phyloP scores from a whole-genome alignment of 305 asterid genomes.

The Andrographis paniculata region DNA sequence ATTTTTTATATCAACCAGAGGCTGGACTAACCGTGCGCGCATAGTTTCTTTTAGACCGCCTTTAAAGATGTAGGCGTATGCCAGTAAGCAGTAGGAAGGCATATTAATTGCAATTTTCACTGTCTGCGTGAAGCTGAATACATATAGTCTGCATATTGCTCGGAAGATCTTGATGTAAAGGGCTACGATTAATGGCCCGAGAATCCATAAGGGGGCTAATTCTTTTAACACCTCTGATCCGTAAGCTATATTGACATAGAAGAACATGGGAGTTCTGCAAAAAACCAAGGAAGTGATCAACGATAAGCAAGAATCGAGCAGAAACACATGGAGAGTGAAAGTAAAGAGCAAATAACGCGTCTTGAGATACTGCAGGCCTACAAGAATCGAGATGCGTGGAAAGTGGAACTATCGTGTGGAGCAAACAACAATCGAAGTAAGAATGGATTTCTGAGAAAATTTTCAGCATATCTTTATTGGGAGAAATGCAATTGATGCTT shows the following conservation, averaged over 20 bases:
- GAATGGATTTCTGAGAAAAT: too few relatives aligned
- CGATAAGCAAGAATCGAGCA: not conserved
- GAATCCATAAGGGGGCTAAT: slow-evolving; percentile 74
- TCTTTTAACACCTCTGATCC: slow-evolving; percentile 78
- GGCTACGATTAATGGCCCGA: slow-evolving; percentile 65
- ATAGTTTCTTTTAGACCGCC: slow-evolving; percentile 62
- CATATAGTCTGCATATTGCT: slow-evolving; percentile 46
- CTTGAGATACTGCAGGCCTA: too few relatives aligned
- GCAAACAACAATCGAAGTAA: too few relatives aligned
- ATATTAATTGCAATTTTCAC: slow-evolving; percentile 43
- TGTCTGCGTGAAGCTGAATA: slow-evolving; percentile 59
- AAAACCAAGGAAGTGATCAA: slow-evolving; percentile 19
- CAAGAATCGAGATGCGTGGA: too few relatives aligned
- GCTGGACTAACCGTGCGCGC: slow-evolving; percentile 36
- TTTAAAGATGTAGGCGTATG: slow-evolving; percentile 29
- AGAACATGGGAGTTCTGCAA: slow-evolving; percentile 68
- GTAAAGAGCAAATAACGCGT: not conserved
- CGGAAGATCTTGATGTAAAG: slow-evolving; percentile 52
- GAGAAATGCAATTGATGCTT: too few relatives aligned
- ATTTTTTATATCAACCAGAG: slow-evolving; percentile 38
- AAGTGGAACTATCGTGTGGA: too few relatives aligned
- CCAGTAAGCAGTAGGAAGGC: slow-evolving; percentile 39
- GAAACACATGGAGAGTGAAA: not conserved
- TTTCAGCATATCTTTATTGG: too few relatives aligned
- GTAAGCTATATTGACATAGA: slow-evolving; percentile 47